phyloP scores from a whole-genome alignment of 1,284 basidiomycete species.

The Marasmius oreades region DNA sequence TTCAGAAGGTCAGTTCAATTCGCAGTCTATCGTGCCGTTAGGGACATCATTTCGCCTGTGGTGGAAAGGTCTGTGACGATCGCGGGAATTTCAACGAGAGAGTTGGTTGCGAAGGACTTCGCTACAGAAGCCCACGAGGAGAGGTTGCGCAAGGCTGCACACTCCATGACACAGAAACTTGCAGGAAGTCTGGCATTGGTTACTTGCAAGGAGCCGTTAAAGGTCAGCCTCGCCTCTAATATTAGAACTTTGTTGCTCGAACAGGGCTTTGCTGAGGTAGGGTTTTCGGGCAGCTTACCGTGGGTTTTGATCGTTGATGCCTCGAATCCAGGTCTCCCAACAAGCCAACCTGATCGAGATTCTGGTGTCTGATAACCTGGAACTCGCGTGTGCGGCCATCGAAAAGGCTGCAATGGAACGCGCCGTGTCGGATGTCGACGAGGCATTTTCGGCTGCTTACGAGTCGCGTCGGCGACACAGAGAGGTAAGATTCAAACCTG shows the following conservation, averaged over 20 bases:
- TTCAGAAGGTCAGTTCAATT: constrained; percentile 93
- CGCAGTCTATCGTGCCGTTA: constrained; percentile 92
- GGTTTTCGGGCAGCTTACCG: constrained; percentile 12
- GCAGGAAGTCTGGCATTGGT: constrained; percentile 96
- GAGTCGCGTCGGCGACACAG: constrained; percentile 85
- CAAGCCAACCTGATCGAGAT: constrained; percentile 69
- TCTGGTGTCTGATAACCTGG: constrained; percentile 91
- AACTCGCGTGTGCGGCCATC: constrained; percentile 91
- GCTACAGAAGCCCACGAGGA: constrained; percentile 92
- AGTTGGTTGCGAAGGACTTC: constrained; percentile 96
- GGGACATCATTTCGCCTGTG: constrained; percentile 97
- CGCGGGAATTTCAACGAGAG: constrained; percentile 95
- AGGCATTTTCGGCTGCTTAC: constrained; percentile 81
- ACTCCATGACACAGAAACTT: constrained; percentile 96
- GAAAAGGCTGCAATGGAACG: constrained; percentile 99
- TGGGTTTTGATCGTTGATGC: constrained; percentile 5
- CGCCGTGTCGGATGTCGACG: constrained; percentile 93
- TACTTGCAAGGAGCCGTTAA: constrained; percentile 97
- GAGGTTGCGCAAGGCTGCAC: constrained; percentile 88
- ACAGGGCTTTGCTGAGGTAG: constrained; percentile 84
- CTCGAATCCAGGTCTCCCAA: constrained; percentile 46
- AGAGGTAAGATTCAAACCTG: constrained; percentile 49
- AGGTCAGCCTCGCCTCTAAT: constrained; percentile 90
- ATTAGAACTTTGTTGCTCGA: constrained; percentile 79
- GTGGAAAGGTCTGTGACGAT: constrained; percentile 99